phyloP scores from a whole-genome alignment of 2,329 filamentous ascomycete genomes.

The Fusarium paranaense region DNA sequence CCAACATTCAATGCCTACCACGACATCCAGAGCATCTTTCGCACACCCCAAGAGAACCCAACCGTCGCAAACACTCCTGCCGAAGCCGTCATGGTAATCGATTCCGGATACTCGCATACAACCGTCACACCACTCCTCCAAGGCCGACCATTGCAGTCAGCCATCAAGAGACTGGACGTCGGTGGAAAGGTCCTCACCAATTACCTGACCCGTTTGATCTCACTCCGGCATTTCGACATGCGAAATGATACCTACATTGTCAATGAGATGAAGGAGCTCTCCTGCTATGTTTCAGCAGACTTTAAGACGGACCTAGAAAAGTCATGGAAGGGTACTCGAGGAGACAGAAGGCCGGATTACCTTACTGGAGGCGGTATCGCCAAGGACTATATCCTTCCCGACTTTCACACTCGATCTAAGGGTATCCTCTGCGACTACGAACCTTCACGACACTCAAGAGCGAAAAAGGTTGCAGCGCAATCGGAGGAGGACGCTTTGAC shows the following conservation, averaged over 20 bases:
- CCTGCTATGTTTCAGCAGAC: slow-evolving; percentile 84
- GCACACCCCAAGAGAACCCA: slow-evolving; percentile 64
- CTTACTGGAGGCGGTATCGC: slow-evolving; percentile 71
- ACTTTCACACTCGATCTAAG: slow-evolving; percentile 70
- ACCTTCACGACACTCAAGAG: slow-evolving; percentile 68
- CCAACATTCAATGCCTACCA: slow-evolving; percentile 85
- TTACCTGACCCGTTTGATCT: slow-evolving; percentile 89
- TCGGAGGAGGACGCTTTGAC: slow-evolving; percentile 81
- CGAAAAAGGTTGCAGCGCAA: slow-evolving; percentile 58
- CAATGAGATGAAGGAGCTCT: slow-evolving; percentile 94
- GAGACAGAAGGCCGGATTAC: slow-evolving; percentile 65
- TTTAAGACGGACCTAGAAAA: slow-evolving; percentile 83
- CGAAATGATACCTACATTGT: slow-evolving; percentile 93
- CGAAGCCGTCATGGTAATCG: slow-evolving; percentile 88
- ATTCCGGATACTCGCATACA: slow-evolving; percentile 93
- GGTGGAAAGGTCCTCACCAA: slow-evolving; percentile 96
- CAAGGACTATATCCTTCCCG: slow-evolving; percentile 92
- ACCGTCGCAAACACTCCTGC: slow-evolving; percentile 64
- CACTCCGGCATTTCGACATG: slow-evolving; percentile 93
- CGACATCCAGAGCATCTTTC: slow-evolving; percentile 77
- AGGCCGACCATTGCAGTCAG: slow-evolving; percentile 82
- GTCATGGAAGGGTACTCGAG: slow-evolving; percentile 82
- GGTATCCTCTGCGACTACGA: slow-evolving; percentile 85
- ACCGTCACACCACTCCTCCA: slow-evolving; percentile 88
- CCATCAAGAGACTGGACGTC: slow-evolving; percentile 86